Evolutionary conservation across 179 eudicot species (phyloP).

Genomic region (Drosera spatulata): DNA sequence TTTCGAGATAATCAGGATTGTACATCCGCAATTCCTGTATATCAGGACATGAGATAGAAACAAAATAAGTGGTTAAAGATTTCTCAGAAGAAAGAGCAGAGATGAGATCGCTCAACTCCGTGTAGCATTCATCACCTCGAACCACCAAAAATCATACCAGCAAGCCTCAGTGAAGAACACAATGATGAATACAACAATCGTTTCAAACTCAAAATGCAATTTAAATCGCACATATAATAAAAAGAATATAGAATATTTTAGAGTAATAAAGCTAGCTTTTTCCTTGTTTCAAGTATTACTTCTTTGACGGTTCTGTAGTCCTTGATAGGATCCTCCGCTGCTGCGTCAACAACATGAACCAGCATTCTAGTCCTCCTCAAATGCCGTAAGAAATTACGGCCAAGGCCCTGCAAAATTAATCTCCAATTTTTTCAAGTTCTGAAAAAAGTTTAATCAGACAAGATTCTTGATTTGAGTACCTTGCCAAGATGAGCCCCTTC

Average conservation of each 20-base stretch:
- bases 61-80: slow-evolving; percentile 5
- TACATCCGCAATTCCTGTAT: slow-evolving; percentile 89
- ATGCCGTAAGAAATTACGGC: slow-evolving; percentile 91
- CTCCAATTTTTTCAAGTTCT: slow-evolving; percentile 8
- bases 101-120: too few species aligned
- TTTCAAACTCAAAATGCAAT: too few species aligned
- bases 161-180: too few species aligned
- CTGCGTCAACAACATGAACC: slow-evolving; percentile 94
- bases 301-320: slow-evolving; percentile 90
- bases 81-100: background rate
- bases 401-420: slow-evolving; percentile 59
- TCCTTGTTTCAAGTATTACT: slow-evolving; percentile 24
- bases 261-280: background rate
- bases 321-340: slow-evolving; percentile 66
- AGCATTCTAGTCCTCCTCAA: slow-evolving; percentile 81
- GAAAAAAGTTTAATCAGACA: slow-evolving; percentile 1
- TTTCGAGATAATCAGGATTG: slow-evolving; percentile 88
- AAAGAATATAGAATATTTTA: background rate
- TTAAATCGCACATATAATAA: too few species aligned
- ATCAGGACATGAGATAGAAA: background rate
- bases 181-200: too few species aligned
- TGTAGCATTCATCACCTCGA: too few species aligned
- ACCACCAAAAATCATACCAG: too few species aligned
- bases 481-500: slow-evolving; percentile 98
- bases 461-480: slow-evolving; percentile 28